Conservation (phyloP, 2,329 filamentous ascomycete species). For the Hawksworthiomyces lignivorus region DNA sequence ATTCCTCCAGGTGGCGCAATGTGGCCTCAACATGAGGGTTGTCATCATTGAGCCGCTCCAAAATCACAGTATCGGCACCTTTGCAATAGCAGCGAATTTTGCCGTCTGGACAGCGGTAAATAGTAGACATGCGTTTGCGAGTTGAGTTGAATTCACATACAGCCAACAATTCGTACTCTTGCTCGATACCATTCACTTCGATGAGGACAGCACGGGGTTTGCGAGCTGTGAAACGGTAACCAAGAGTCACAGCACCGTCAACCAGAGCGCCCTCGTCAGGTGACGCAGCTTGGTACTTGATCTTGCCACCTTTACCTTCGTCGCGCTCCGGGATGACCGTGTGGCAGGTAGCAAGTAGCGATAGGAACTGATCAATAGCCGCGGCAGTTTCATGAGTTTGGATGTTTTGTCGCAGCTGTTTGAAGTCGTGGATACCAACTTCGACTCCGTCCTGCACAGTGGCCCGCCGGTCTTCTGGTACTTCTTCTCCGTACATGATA, state of each 20-base stretch:
- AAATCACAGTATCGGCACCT: constrained; percentile 93
- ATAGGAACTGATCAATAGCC: constrained; percentile 71
- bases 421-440: constrained; percentile 78
- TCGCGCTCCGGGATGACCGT: constrained; percentile 91
- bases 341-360: constrained; percentile 82
- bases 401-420: constrained; percentile 63
- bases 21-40: constrained; percentile 87
- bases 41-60: constrained; percentile 77
- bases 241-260: constrained; percentile 75
- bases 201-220: constrained; percentile 87
- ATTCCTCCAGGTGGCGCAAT: constrained; percentile 92
- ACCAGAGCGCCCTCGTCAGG: constrained; percentile 97
- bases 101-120: constrained; percentile 92
- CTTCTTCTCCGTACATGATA: constrained; percentile 85
- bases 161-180: constrained; percentile 83
- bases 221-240: constrained; percentile 84
- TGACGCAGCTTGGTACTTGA: constrained; percentile 97
- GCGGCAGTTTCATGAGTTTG: constrained; percentile 41
- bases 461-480: constrained; percentile 82
- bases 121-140: constrained; percentile 94
- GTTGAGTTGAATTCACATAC: constrained; percentile 99
- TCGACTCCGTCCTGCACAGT: constrained; percentile 70
- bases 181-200: constrained; percentile 60
- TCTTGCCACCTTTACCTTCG: constrained; percentile 67
- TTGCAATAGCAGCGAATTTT: constrained; percentile 93